Percentiles rank a stretch among this genome's conserved stretches.
Evolutionary conservation across 2,329 filamentous ascomycete genomes (phyloP).

Genomic region (Monosporascus ibericus): DNA sequence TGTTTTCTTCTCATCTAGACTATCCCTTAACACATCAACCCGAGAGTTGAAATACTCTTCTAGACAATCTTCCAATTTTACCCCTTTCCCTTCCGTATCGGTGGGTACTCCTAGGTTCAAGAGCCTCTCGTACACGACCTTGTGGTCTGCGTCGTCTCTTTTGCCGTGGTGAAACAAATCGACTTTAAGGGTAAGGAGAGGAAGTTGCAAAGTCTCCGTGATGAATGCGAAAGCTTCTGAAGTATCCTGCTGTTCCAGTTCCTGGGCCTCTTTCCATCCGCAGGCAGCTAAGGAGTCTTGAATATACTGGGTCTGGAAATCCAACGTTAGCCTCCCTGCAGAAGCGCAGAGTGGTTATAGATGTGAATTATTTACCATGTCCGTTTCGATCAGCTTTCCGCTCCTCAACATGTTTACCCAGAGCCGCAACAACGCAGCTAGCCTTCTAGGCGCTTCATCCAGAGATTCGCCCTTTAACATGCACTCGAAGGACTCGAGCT

Average conservation of each 20-base stretch:
- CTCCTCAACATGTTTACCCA: slow-evolving; percentile 91
- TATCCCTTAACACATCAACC: slow-evolving; percentile 80
- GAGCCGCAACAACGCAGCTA: slow-evolving; percentile 73
- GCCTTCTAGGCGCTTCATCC: slow-evolving; percentile 62
- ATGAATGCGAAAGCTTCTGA: slow-evolving; percentile 96
- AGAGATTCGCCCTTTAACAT: slow-evolving; percentile 78
- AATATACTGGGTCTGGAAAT: slow-evolving; percentile 66
- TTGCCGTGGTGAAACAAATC: slow-evolving; percentile 91
- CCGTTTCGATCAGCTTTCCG: slow-evolving; percentile 77
- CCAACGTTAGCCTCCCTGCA: slow-evolving; percentile 17
- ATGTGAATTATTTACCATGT: slow-evolving; percentile 56
- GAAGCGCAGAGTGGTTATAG: too few species aligned
- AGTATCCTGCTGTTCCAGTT: slow-evolving; percentile 82
- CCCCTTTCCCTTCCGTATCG: slow-evolving; percentile 60
- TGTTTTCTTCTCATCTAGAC: slow-evolving; percentile 42
- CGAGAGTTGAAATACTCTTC: slow-evolving; percentile 93
- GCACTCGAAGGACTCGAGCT: slow-evolving; percentile 83
- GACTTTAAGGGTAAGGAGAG: slow-evolving; percentile 84
- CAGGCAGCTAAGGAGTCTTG: slow-evolving; percentile 78
- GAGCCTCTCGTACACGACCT: slow-evolving; percentile 85
- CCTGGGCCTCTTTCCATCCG: slow-evolving; percentile 78
- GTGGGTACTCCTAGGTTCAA: slow-evolving; percentile 86
- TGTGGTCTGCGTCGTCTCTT: slow-evolving; percentile 82
- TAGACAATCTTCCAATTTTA: slow-evolving; percentile 84
- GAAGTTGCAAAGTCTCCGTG: slow-evolving; percentile 80